Evolutionary conservation across 192 early-diverging fungal species (phyloP).

Genomic region (Coemansia sp.): DNA sequence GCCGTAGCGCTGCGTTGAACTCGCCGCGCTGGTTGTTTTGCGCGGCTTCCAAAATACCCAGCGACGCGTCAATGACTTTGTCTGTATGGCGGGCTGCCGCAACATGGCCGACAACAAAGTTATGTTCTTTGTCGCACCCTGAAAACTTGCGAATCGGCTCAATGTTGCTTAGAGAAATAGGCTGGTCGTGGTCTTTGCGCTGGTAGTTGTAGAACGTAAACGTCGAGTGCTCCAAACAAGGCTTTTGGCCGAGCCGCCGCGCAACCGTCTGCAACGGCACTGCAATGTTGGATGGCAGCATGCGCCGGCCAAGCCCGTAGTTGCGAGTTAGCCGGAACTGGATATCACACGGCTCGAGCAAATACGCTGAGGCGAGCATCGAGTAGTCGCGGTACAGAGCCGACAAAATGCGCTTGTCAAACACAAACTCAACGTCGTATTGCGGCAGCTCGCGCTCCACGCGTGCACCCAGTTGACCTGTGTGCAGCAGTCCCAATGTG

Average conservation of each 20-base stretch:
- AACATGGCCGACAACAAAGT: slow-evolving; percentile 87
- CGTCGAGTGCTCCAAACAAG: slow-evolving; percentile 76
- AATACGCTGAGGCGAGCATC: slow-evolving; percentile 81
- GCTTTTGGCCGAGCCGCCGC: slow-evolving; percentile 68
- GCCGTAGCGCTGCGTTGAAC: slow-evolving; percentile 62
- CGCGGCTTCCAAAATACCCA: slow-evolving; percentile 60
- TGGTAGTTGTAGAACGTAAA: slow-evolving; percentile 90
- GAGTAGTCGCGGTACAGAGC: slow-evolving; percentile 88
- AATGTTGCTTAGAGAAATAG: slow-evolving; percentile 67
- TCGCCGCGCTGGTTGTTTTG: slow-evolving; percentile 53
- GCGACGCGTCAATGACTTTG: slow-evolving; percentile 61
- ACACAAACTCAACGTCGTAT: slow-evolving; percentile 70
- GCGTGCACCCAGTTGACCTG: slow-evolving; percentile 76
- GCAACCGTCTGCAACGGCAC: slow-evolving; percentile 71
- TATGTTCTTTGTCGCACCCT: slow-evolving; percentile 71
- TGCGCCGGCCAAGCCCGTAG: slow-evolving; percentile 76
- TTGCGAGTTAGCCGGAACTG: slow-evolving; percentile 66
- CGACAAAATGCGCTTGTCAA: slow-evolving; percentile 67
- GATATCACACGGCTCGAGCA: slow-evolving; percentile 88
- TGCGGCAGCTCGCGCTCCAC: slow-evolving; percentile 69
- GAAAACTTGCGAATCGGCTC: slow-evolving; percentile 77
- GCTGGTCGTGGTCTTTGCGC: slow-evolving; percentile 57
- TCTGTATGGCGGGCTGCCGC: slow-evolving; percentile 80
- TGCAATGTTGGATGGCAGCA: slow-evolving; percentile 77
- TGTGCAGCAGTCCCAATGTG: slow-evolving; percentile 69